Evolutionary conservation across 2,329 filamentous ascomycete genomes (phyloP), one percentile per base, ranked within the genome.

Genomic region (Metarhizium rileyi): DNA sequence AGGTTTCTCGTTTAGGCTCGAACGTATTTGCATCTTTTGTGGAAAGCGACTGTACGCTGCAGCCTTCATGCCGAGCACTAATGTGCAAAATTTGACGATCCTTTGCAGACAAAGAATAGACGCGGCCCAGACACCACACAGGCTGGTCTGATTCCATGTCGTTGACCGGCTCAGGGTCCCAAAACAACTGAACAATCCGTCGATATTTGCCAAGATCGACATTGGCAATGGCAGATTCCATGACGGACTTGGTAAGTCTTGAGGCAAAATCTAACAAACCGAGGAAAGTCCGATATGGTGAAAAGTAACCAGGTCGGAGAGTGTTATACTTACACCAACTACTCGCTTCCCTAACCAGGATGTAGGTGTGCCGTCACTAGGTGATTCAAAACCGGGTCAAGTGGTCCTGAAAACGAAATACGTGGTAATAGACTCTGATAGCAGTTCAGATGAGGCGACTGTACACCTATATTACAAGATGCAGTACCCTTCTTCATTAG

Each of bases 151-250:
- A 75, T 51, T 70, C 65, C 50, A 82, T 74, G 63, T 95, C 83
- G 69, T 96, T 95, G 54, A 78, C 81, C 5, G 90, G 90, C 55
- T 90, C 83, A 0, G 90, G 89, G 59, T 96, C 90, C 85, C 90
- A 95, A 62, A 97, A 84, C 70, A 87, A 89, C 69, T 91, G 87
- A 52, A 96, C 84, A 59, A 96, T 82, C 55, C 86, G 86, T 67
- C 88, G 87, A 53, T 76, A 76, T 57, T 86, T 84, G 57, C 86
- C 80, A 52, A 94, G 72, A 61, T 95, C 87, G 50, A 86, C 80
- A 50, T 77, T 82, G 33, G 72, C 70, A 54, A 74, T 62, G 43
- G 63, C 59, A 26, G 60, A 63, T 55, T 69, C 64, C 64, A 68
- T 69, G 48, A 28, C 52, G 47, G 49, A 30, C 9, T 44, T 20